phyloP scores from a whole-genome alignment of 2,329 filamentous ascomycete genomes.

The Neonectria magnoliae region DNA sequence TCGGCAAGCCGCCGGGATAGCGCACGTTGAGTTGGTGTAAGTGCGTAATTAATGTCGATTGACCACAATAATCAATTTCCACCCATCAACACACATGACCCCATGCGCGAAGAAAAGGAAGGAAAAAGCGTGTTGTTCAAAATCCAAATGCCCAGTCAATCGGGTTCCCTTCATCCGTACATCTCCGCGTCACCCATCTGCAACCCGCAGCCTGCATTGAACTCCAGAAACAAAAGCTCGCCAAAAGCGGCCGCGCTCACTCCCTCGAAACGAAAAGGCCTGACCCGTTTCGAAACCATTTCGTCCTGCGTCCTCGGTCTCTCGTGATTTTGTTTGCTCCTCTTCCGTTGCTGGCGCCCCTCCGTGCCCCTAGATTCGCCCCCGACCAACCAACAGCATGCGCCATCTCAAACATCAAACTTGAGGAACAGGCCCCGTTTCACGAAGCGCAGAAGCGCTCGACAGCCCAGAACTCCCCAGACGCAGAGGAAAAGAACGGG shows the following conservation, averaged over 20 bases:
- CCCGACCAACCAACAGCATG: constrained; percentile 31
- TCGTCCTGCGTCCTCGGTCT: neutral
- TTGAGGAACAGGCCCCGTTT: constrained; percentile 32
- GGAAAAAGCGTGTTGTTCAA: neutral
- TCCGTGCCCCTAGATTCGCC: constrained; percentile 10
- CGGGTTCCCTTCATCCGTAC: neutral
- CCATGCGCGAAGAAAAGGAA: neutral
- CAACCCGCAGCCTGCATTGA: constrained; percentile 10
- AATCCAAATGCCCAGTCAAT: constrained; percentile 2
- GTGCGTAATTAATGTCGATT: neutral
- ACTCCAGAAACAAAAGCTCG: constrained; percentile 24
- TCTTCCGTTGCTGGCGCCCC: constrained; percentile 2
- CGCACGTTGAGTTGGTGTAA: neutral
- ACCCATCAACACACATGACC: neutral
- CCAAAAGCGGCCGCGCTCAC: constrained; percentile 19
- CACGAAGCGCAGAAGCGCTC: constrained; percentile 40
- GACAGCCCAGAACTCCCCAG: constrained; percentile 4
- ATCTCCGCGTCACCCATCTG: neutral
- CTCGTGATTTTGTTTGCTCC: constrained; percentile 1
- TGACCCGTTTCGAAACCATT: constrained; percentile 14
- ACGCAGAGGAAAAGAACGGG: neutral
- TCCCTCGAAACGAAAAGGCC: constrained; percentile 27
- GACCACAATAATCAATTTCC: neutral
- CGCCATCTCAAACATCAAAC: constrained; percentile 33
- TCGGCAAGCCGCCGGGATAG: constrained; percentile 5